phyloP scores from a whole-genome alignment of 2,329 filamentous ascomycete species.

The Aspergillus pseudoviridinutans region DNA sequence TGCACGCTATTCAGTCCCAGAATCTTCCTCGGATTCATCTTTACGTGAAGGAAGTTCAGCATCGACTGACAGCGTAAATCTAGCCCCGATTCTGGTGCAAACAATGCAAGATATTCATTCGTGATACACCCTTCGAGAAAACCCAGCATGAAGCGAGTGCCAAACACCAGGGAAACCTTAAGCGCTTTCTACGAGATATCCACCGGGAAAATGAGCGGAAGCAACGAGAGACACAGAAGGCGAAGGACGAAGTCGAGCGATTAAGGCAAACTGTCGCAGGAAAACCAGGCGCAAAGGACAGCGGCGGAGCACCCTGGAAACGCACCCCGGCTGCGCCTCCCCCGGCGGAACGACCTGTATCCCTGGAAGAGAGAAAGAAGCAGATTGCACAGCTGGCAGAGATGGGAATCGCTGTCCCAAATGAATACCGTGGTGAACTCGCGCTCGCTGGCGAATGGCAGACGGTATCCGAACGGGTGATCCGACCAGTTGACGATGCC shows the following conservation, averaged over 20 bases:
- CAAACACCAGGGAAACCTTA: conserved; percentile 79
- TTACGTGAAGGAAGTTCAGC: not conserved
- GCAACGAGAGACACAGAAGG: conserved; percentile 74
- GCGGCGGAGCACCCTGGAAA: conserved; percentile 24
- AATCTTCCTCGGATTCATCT: not conserved
- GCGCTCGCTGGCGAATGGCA: conserved; percentile 89
- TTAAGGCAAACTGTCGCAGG: conserved; percentile 70
- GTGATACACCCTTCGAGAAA: conserved; percentile 86
- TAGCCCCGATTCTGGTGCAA: conserved; percentile 96
- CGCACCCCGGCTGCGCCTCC: conserved; percentile 32
- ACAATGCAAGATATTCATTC: conserved; percentile 84
- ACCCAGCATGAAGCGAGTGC: conserved; percentile 83
- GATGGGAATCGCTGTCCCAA: conserved; percentile 80
- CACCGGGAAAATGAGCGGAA: conserved; percentile 80
- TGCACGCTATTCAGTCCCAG: not conserved
- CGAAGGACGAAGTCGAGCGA: conserved; percentile 78
- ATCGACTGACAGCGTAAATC: conserved; percentile 11
- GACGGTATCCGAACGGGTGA: conserved; percentile 52
- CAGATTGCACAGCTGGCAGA: conserved; percentile 86
- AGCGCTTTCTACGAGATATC: conserved; percentile 83
- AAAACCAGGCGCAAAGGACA: conserved; percentile 22
- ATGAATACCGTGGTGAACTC: conserved; percentile 72
- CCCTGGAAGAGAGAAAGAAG: conserved; percentile 66
- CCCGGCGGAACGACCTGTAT: conserved; percentile 38
- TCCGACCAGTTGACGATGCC: conserved; percentile 28